Percentiles rank a stretch among this genome's conserved stretches.
These are phyloP conservation scores for Sporothrix humicola DNA, from an alignment of 2,329 filamentous ascomycete genomes.

Conservation along the genomic window DNA sequence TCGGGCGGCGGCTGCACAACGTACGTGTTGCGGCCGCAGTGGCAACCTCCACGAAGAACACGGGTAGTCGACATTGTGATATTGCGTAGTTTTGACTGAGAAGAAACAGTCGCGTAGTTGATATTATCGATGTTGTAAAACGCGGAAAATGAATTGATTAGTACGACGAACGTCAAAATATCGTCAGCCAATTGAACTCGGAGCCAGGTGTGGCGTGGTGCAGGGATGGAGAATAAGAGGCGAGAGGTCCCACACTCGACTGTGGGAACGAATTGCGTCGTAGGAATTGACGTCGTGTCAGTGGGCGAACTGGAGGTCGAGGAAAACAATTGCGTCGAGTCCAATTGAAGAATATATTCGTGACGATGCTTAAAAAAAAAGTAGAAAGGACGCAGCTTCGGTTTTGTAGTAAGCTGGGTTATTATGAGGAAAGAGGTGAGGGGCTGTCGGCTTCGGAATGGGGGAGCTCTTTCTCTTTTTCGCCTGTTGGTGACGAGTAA, in stretches of 20 bases:
- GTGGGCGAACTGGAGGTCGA: neutral
- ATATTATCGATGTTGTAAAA: neutral
- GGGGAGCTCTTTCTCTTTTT: slow-evolving; percentile 11
- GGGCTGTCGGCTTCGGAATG: neutral
- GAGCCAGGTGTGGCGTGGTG: neutral
- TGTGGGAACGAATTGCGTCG: slow-evolving; percentile 17
- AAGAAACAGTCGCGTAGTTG: too few species aligned
- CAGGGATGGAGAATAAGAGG: slow-evolving; percentile 1
- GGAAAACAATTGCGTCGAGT: neutral
- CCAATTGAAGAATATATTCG: neutral
- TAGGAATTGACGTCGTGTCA: neutral
- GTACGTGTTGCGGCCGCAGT: slow-evolving; percentile 86
- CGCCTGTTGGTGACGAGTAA: slow-evolving; percentile 8
- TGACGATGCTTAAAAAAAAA: neutral
- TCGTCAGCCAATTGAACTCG: slow-evolving; percentile 7
- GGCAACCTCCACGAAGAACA: slow-evolving; percentile 75
- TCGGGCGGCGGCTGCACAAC: slow-evolving; percentile 70
- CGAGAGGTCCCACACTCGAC: neutral
- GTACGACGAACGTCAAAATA: neutral
- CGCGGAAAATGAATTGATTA: neutral
- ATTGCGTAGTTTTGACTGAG: neutral
- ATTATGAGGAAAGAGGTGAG: neutral
- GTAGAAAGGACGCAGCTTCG: neutral
- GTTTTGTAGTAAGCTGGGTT: neutral
- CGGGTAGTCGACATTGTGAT: slow-evolving; percentile 43